Percentiles rank a stretch among this genome's conserved stretches.
Evolutionary conservation across 2,329 filamentous ascomycete genomes (phyloP).

Genomic region (Colletotrichum horii): DNA sequence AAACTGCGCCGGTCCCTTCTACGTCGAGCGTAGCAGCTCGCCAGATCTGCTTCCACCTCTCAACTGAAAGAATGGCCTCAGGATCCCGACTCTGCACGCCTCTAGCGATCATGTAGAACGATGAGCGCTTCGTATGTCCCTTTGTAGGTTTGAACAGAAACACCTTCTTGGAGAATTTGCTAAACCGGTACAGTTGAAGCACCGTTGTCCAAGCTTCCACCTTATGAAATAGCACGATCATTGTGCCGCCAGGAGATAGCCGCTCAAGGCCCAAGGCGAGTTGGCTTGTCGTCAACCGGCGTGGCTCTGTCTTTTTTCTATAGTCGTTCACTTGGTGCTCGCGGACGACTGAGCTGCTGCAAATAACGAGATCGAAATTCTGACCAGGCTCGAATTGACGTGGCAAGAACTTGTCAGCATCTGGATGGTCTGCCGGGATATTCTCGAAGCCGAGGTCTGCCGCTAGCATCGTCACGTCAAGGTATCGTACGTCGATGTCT

Average conservation of each 20-base stretch:
- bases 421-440: neutral
- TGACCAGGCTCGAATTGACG: neutral
- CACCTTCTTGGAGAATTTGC: constrained; percentile 43
- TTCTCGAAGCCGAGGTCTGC: neutral
- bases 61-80: constrained; percentile 39
- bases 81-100: constrained; percentile 37
- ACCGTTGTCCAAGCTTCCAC: constrained; percentile 45
- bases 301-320: neutral
- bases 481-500: neutral
- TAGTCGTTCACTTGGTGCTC: neutral
- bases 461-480: neutral
- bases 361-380: neutral
- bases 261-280: neutral
- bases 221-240: constrained; percentile 57
- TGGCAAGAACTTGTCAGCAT: neutral
- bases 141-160: constrained; percentile 48
- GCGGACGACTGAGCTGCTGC: neutral
- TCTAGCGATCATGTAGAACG: constrained; percentile 58
- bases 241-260: constrained; percentile 49
- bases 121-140: constrained; percentile 46
- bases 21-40: constrained; percentile 41
- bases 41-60: constrained; percentile 48
- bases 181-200: constrained; percentile 41
- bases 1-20: constrained; percentile 10
- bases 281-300: neutral